Percentiles rank a stretch among this genome's conserved stretches.
Conservation (phyloP, 306 rosid genomes). For the Geum urbanum region DNA sequence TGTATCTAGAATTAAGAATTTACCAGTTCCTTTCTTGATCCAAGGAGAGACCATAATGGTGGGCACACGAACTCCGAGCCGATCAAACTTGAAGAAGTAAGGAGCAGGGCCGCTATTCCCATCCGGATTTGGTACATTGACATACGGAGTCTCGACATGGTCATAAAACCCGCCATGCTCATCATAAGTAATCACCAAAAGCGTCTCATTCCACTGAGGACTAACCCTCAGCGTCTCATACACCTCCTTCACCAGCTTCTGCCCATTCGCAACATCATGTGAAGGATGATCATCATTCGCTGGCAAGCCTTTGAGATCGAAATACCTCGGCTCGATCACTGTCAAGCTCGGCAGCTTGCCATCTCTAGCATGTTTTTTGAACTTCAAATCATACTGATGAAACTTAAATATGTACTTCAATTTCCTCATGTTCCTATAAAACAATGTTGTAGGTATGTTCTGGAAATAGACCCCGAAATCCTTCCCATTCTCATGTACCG, state of each 20-base stretch:
- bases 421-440: constrained; percentile 84
- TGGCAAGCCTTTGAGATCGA: constrained; percentile 64
- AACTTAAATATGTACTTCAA: constrained; percentile 73
- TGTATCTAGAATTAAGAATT: constrained; percentile 25
- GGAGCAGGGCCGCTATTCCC: constrained; percentile 99
- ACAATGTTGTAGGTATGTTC: constrained; percentile 78
- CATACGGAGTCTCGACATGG: constrained; percentile 84
- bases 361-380: constrained; percentile 67
- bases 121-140: constrained; percentile 85
- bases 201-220: constrained; percentile 95
- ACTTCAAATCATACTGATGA: constrained; percentile 70
- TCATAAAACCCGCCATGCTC: constrained; percentile 96
- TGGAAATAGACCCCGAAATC: constrained; percentile 81
- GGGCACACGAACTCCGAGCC: constrained; percentile 95
- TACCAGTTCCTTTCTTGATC: constrained; percentile 96
- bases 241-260: constrained; percentile 86
- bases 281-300: constrained; percentile 98
- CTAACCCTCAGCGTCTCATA: constrained; percentile 86
- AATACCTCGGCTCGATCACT: constrained; percentile 90
- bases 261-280: constrained; percentile 98
- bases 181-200: constrained; percentile 81
- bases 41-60: constrained; percentile 98
- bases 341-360: constrained; percentile 86
- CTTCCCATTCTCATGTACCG: constrained; percentile 59
- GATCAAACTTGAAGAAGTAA: constrained; percentile 89